Conservation (phyloP, 108 stramenopile species). For the Epithemia pelagica region DNA sequence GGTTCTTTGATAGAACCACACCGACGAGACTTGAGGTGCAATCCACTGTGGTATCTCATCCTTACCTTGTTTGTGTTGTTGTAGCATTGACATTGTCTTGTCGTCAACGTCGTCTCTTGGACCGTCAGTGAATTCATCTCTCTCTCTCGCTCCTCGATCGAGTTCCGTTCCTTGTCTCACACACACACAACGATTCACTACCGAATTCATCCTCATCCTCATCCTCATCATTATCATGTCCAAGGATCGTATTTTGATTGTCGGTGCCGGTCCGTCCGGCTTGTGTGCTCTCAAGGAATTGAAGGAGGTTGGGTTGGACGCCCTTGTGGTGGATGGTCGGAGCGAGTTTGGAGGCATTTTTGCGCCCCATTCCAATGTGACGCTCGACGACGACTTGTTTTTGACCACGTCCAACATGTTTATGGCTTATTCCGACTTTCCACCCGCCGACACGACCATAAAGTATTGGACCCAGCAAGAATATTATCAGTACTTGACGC, state of each 20-base stretch:
- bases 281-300: slow-evolving; percentile 12
- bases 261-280: slow-evolving; percentile 12
- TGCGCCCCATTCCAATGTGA: not conserved
- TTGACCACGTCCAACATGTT: slow-evolving; percentile 10
- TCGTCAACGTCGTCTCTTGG: no score
- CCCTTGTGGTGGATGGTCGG: not conserved
- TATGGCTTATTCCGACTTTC: slow-evolving; percentile 13
- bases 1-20: no score
- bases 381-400: slow-evolving; percentile 5
- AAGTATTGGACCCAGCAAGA: slow-evolving; percentile 11
- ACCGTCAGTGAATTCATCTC: no score
- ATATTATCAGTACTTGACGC: slow-evolving; percentile 14
- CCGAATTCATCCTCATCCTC: no score
- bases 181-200: no score
- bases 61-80: no score
- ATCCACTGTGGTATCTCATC: no score
- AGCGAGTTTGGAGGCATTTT: slow-evolving; percentile 11
- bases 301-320: slow-evolving; percentile 3
- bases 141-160: no score
- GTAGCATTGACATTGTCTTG: no score
- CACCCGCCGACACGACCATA: not conserved
- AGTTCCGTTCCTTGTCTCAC: no score
- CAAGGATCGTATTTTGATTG: not conserved
- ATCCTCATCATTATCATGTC: no score
- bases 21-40: no score